Evolutionary conservation across 208 protist species (phyloP), one percentile per base, ranked within the genome.

Genomic region (Crithidia sp.): DNA sequence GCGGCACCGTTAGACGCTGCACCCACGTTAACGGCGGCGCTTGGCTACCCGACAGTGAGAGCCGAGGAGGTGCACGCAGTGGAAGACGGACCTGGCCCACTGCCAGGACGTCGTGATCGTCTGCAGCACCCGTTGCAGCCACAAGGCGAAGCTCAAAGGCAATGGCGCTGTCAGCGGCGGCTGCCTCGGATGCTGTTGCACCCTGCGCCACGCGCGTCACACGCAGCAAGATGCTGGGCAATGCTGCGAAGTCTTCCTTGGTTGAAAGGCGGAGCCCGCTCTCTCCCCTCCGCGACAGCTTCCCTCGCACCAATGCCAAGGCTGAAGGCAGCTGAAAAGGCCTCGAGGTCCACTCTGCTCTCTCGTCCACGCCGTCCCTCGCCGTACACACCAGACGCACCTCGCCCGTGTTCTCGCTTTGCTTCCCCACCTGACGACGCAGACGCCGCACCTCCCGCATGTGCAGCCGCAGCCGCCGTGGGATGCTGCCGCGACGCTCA

Each of bases 391-490:
- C 49, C 3, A 68, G 64, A 7, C 40, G 40, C 64, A 68, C 52
- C 7, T 40, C n/a, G 4, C 2, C 40, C 12, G 36, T 43, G 47
- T 47, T n/a, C 53, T 6, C 14, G 19, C 5, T 43, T 9, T 56
- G 17, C n/a, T n/a, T 65, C 54, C 45, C 37, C 58, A 77, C n/a
- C 37, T 71, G 63, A 5, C 43, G 72, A 7, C 74, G 66, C 44
- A 79, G 60, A 8, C 50, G 43, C 12, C 60, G 74, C 43, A 64
- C 62, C 49, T 79, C 74, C 45, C 55, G 40, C 36, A 74, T 4
- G n/a, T 79, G 67, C 7, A 68, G 49, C n/a, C 67, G 74, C 49
- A 79, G 74, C n/a, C 60, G 28, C 36, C 61, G 59, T 13, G 74
- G 74, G 0, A 79, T 39, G 0, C 45, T 47, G 45, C 74, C 74